phyloP scores from a whole-genome alignment of 495 filamentous ascomycete genomes.

The Rhizodiscina lignyota region DNA sequence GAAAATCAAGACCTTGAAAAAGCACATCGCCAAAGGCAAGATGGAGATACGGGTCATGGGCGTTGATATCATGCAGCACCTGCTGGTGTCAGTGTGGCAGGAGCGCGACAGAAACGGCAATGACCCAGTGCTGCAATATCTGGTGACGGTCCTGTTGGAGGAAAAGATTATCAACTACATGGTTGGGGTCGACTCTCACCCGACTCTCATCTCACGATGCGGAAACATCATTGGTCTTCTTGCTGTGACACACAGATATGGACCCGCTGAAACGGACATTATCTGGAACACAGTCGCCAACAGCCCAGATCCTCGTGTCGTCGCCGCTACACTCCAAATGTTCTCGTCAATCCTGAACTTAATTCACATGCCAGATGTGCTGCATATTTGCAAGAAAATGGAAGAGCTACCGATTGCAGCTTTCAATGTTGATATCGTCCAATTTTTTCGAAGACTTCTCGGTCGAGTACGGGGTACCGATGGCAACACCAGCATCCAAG shows the following conservation, averaged over 20 bases:
- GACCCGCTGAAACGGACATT: slow-evolving; percentile 51
- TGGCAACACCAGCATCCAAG: no score
- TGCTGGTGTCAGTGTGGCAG: slow-evolving; percentile 47
- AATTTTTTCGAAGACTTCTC: slow-evolving; percentile 8
- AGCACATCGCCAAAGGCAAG: slow-evolving; percentile 59
- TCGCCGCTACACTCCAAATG: slow-evolving; percentile 64
- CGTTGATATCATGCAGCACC: slow-evolving; percentile 50
- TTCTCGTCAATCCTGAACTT: slow-evolving; percentile 46
- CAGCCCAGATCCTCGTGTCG: slow-evolving; percentile 71
- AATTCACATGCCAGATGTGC: slow-evolving; percentile 34
- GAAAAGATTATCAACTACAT: slow-evolving; percentile 67
- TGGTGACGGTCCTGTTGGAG: slow-evolving; percentile 48
- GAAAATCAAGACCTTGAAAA: slow-evolving; percentile 53
- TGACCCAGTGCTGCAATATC: slow-evolving; percentile 42
- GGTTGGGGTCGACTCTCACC: slow-evolving; percentile 80
- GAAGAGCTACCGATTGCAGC: slow-evolving; percentile 45
- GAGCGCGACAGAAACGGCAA: slow-evolving; percentile 27
- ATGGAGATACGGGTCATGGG: slow-evolving; percentile 78
- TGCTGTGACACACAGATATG: slow-evolving; percentile 63
- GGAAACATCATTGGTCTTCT: slow-evolving; percentile 78
- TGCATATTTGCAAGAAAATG: slow-evolving; percentile 64
- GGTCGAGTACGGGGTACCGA: slow-evolving; percentile 7
- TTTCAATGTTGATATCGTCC: slow-evolving; percentile 37
- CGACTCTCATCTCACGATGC: slow-evolving; percentile 67
- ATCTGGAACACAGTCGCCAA: slow-evolving; percentile 74